Conservation (phyloP, 2,329 filamentous ascomycete genomes). For the Coleophoma eucalyptorum region DNA sequence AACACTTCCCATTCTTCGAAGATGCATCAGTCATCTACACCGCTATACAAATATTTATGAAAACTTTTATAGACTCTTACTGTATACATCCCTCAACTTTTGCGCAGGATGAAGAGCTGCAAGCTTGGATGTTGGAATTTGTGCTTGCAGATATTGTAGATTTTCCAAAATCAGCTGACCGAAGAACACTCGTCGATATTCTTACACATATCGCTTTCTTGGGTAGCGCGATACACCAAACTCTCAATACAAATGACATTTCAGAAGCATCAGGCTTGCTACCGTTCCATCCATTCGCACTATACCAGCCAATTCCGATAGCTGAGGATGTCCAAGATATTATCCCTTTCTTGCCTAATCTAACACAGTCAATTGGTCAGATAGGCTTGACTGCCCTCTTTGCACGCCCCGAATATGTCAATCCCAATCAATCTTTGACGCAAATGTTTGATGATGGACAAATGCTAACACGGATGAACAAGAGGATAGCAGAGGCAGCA, state of each 20-base stretch:
- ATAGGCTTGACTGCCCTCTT: conserved; percentile 34
- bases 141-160: conserved; percentile 33
- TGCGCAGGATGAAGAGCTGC: conserved; percentile 34
- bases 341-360: conserved; percentile 30
- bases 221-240: conserved; percentile 34
- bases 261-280: conserved; percentile 31
- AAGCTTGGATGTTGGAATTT: conserved; percentile 39
- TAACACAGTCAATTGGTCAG: conserved; percentile 29
- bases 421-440: conserved; percentile 31
- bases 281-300: conserved; percentile 37
- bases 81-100: conserved; percentile 32
- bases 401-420: conserved; percentile 33
- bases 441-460: conserved; percentile 35
- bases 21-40: conserved; percentile 34
- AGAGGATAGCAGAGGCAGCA: conserved; percentile 28
- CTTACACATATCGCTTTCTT: conserved; percentile 37
- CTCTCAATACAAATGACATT: conserved; percentile 38
- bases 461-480: conserved; percentile 31
- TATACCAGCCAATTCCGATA: conserved; percentile 34
- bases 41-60: conserved; percentile 34
- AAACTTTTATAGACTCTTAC: conserved; percentile 38
- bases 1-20: conserved; percentile 40
- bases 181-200: conserved; percentile 31
- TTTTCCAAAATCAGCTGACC: conserved; percentile 30
- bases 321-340: conserved; percentile 34